Base-by-base conservation (phyloP, 768 basidiomycete genomes). In the Omphalotus guepiniiformis region DNA sequence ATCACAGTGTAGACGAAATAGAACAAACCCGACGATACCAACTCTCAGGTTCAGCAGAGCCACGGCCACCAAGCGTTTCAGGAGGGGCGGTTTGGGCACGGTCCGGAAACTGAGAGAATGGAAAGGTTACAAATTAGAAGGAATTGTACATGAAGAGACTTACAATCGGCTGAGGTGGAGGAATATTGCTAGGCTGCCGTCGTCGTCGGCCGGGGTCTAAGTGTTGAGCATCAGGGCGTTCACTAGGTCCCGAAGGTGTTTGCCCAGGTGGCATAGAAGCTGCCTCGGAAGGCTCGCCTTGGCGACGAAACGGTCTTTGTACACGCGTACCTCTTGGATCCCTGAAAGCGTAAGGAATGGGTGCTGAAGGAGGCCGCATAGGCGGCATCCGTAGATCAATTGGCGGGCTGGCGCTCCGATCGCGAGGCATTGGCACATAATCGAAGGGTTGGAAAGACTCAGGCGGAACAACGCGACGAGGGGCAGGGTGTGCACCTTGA, bases 361-460 rank as follows among this genome's bases (percentile, higher is more conserved):
- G 42, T n/a, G 32, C 30, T 21, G 42, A 44, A 21, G 26, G 28
- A 3, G 30, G 42, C 35, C 15, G 41, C 41, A 44, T 3, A 18
- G 29, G 30, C n/a, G 42, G 42, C 22, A 44, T 23, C 25, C 32
- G 7, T 44, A 44, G 21, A 11, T 18, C 11, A 11, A 29, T 18
- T 46, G 38, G 11, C n/a, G 44, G 44, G 15, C 44, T 46, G 18
- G 23, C 18, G 3, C 21, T 23, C 5, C 29, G 44, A 13, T 18
- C 44, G 16, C 29, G 29, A 27, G 19, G 44, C 18, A 37, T 27
- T 21, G 44, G 44, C 13, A 23, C 44, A 26, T 46, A 46, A 37
- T 46, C 44, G 21, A 46, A 46, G 0, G 78, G 79, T 0, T 75
- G 68, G 4, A 85, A 57, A 3, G 69, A 62, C 0, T 85, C 83